Base-by-base conservation (phyloP, 805 yeast genomes). In the Metschnikowia cubensis region DNA sequence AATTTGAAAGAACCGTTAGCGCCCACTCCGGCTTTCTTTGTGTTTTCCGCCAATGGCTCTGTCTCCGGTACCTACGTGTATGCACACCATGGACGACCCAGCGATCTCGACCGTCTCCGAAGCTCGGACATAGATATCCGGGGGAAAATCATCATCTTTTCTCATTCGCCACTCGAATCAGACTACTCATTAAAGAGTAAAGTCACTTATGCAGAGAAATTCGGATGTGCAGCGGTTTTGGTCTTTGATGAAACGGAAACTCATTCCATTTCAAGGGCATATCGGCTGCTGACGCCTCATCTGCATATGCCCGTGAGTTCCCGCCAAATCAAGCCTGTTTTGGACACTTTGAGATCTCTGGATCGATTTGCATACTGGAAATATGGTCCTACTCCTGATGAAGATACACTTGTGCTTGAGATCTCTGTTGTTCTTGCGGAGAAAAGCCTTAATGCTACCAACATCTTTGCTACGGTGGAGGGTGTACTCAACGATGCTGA, bases 401-500 rank as follows among this genome's bases (percentile, higher is more conserved):
- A 48, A 17, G 40, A 20, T 14, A 35, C 54, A 3, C 45, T 56
- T 8, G 47, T 50, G 33, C 48, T 58, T 6, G 41, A 34, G 13
- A 18, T 56, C 31, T 37, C 50, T 2, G 11, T 44, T 18, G 42
- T 47, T 50, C 39, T 29, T 46, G 37, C 14, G 3, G 37, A 21
- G 7, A 22, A 14, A 4, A 7, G 18, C 8, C 35, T 54, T 3
- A 35, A 44, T n/a, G 56, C 57, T 14, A 64, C 67, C 13, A 71
- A 70, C 50, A 53, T 73, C 1, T 60, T 70, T 13, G 73, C 71
- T 0, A 44, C 63, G 2, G 49, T 72, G 6, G 60, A 66, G 15
- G 77, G 77, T 1, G 66, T 72, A 3, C 58, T 71, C 39, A 64
- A 65, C 47, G 78, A 72, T 50, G 74, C 74, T 4, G 71, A 63